These are phyloP conservation scores for Boletellus ananas DNA, from an alignment of 768 basidiomycete species.

Conservation along the genomic window DNA sequence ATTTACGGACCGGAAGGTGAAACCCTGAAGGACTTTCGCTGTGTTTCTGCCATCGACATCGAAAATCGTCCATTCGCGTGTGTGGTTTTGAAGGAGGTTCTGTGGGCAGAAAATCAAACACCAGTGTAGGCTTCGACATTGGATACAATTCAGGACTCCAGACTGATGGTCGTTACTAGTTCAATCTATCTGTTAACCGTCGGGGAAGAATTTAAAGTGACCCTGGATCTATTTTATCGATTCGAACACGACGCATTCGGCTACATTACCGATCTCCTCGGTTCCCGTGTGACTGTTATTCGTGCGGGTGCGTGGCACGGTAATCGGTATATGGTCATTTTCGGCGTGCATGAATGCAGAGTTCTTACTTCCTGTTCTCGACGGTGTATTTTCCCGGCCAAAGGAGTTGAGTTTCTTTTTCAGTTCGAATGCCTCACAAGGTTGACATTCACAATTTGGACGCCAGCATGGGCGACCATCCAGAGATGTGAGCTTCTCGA, in stretches of 20 bases:
- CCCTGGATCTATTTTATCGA: constrained; percentile 14
- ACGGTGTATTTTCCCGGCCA: too few species aligned
- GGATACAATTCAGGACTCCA: background rate
- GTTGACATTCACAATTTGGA: too few species aligned
- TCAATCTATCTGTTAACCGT: constrained; percentile 1
- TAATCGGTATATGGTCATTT: constrained; percentile 1
- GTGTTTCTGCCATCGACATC: constrained; percentile 11
- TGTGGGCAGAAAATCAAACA: background rate
- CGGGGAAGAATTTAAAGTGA: background rate
- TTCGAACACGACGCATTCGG: background rate
- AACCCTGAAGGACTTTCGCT: background rate
- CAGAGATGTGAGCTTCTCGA: too few species aligned
- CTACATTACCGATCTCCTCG: constrained; percentile 1
- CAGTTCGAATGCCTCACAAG: too few species aligned
- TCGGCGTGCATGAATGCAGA: constrained; percentile 18
- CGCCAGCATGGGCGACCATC: too few species aligned
- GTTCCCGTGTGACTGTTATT: constrained; percentile 11
- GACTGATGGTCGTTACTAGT: background rate
- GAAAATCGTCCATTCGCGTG: constrained; percentile 16
- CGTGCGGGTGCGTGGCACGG: background rate
- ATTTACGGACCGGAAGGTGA: too few species aligned
- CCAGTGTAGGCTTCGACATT: background rate
- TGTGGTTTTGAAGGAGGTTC: constrained; percentile 5
- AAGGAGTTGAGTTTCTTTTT: too few species aligned
- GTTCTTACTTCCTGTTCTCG: too few species aligned